Base-by-base conservation (phyloP, 257 asterid genomes). In the Leptodermis oblonga region DNA sequence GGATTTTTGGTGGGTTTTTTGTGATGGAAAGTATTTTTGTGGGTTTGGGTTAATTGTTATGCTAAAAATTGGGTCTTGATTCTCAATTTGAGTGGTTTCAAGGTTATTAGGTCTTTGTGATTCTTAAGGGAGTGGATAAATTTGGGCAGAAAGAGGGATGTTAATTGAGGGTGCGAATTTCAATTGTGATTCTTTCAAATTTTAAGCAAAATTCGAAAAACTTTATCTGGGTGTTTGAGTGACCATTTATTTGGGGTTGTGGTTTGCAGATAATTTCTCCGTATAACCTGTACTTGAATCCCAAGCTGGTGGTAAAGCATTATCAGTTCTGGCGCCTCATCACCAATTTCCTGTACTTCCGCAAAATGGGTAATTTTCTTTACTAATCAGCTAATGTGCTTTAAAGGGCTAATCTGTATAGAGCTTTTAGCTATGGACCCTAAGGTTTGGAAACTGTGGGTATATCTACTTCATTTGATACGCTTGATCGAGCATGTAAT, bases 191-290 rank as follows among this genome's bases (percentile, higher is more conserved):
- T 53, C n/a, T n/a, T n/a, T n/a, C n/a, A n/a, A n/a, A n/a, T n/a
- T n/a, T n/a, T n/a, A n/a, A n/a, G n/a, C n/a, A n/a, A n/a, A n/a
- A n/a, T n/a, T n/a, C n/a, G n/a, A n/a, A n/a, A n/a, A n/a, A n/a
- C 4, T 5, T 55, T 33, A 8, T 4, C 28, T 65, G 41, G 34
- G 52, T 67, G 37, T 62, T 65, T 52, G 31, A 46, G 26, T 58
- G 62, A 23, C 43, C 36, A 14, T 71, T 67, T 71, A 73, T 46
- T 15, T n/a, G 62, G 69, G 41, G 33, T 77, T 26, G 70, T 68
- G 23, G 66, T 14, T 75, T 87, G 91, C 97, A 94, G 99, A 91
- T 94, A 72, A 94, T 94, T 80, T 91, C 99, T 49, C 99, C 99
- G 0, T 87, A 87, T 72, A 94, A 89, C 79, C 79, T 93, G 82